Base-by-base conservation (phyloP, 108 stramenopile species). In the Cyclostephanos invisitatus region DNA sequence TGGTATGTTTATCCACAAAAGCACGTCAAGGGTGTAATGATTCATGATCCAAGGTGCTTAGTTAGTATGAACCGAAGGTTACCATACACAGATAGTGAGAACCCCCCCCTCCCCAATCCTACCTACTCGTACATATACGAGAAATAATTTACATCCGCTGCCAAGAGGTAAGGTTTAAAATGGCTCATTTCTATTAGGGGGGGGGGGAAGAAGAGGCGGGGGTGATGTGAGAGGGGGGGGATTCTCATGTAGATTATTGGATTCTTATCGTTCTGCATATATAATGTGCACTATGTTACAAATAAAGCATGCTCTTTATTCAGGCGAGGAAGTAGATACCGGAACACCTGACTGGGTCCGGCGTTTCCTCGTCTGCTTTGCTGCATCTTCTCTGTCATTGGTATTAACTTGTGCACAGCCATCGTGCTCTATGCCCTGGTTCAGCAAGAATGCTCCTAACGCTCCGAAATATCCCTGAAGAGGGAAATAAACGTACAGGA, bases 391-490 rank as follows among this genome's bases (percentile, higher is more conserved):
- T 53, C 49, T 46, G 28, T 14, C 55, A 62, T 27, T 62, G 3
- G 8, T 55, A 63, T 54, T 60, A 17, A 10, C 12, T 32, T 15
- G 71, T 40, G 27, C 56, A 47, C 47, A 37, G 20, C n/a, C 61
- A 50, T 76, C 59, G 22, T 81, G 68, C 8, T 68, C 47, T 22
- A 93, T 87, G 36, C 86, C 84, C 65, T 96, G 91, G 36, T 80
- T 81, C 59, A 91, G 66, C 46, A 97, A 73, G 78, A 97, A 96
- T 48, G 96, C 92, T 24, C 96, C 96, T 14, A 97, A 70, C 7
- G 96, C 94, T 12, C 96, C 96, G 77, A 96, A 94, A 72, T 97
- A 97, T 0, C 94, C 96, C 75, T 59, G 29, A 18, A 8, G 27
- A 37, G 32, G 27, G 18, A n/a, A n/a, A n/a, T 28, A 37, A 14